A percentile compares a stretch with the other conserved stretches of the same genome.
Evolutionary conservation across 352 stramenopile species (phyloP).

Genomic region (Globisporangium solare): DNA sequence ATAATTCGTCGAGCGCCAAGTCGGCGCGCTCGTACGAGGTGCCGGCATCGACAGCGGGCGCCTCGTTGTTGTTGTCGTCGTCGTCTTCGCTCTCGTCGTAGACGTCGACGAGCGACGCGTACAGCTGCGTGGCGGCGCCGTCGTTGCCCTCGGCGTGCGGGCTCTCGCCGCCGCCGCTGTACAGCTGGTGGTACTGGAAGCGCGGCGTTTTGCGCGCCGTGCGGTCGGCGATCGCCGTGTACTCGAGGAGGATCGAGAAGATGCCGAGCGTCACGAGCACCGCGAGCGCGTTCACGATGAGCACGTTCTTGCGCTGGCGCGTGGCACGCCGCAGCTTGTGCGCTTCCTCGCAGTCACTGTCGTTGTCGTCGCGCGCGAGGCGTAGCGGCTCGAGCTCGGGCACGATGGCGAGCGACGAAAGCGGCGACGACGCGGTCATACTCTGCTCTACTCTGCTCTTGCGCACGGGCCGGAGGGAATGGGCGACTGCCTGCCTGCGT

Average conservation of each 20-base stretch:
- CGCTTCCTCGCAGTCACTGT: not conserved
- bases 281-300: constrained; percentile 9
- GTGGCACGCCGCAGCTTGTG: not conserved
- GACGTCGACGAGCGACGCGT: constrained; percentile 3
- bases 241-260: constrained; percentile 12
- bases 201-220: not conserved
- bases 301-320: constrained; percentile 9
- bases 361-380: not conserved
- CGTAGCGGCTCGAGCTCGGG: not conserved
- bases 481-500: too few relatives aligned
- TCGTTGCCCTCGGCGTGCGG: not conserved
- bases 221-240: constrained; percentile 7
- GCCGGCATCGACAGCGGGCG: not conserved
- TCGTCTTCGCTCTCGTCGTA: constrained; percentile 7
- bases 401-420: constrained; percentile 2
- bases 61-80: not conserved
- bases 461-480: too few relatives aligned
- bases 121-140: constrained; percentile 6
- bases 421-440: not conserved
- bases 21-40: not conserved
- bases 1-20: not conserved
- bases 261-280: constrained; percentile 8
- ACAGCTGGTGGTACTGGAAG: not conserved
- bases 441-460: too few relatives aligned
- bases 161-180: not conserved